phyloP scores from a whole-genome alignment of 805 yeast genomes.

The Clavispora phyllophila region DNA sequence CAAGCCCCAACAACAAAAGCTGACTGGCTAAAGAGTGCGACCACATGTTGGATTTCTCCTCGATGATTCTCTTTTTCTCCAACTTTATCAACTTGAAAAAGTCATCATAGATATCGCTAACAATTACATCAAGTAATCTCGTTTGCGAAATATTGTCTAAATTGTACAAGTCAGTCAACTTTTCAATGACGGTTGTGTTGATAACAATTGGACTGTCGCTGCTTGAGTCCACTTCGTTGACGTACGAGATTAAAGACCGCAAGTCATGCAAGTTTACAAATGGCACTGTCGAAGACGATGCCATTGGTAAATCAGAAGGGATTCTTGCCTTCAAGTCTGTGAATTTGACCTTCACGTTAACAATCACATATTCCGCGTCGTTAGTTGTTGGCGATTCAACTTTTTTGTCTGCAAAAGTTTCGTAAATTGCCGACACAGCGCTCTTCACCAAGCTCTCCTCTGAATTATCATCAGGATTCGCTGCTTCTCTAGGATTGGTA shows the following conservation, averaged over 20 bases:
- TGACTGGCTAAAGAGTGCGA: conserved; percentile 58
- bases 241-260: conserved; percentile 55
- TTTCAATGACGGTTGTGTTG: conserved; percentile 38
- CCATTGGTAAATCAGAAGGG: conserved; percentile 46
- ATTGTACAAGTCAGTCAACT: conserved; percentile 33
- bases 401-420: conserved; percentile 28
- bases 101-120: conserved; percentile 56
- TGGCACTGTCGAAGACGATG: conserved; percentile 46
- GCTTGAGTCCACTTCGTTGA: conserved; percentile 35
- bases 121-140: conserved; percentile 45
- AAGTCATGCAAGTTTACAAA: conserved; percentile 56
- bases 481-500: conserved; percentile 7
- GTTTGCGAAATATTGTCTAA: conserved; percentile 35
- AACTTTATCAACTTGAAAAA: conserved; percentile 48
- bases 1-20: conserved; percentile 51
- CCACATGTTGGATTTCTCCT: conserved; percentile 48
- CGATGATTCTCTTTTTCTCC: conserved; percentile 45
- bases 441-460: conserved; percentile 30
- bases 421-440: conserved; percentile 38
- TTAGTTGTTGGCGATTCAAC: conserved; percentile 7
- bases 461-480: conserved; percentile 5
- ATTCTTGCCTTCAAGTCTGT: conserved; percentile 54
- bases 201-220: conserved; percentile 27
- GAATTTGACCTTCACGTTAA: conserved; percentile 63
- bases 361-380: conserved; percentile 48